Evolutionary conservation across 148 eudicot genomes (phyloP), one percentile per base, ranked within the genome.

Genomic region (Camellia granthamiana): DNA sequence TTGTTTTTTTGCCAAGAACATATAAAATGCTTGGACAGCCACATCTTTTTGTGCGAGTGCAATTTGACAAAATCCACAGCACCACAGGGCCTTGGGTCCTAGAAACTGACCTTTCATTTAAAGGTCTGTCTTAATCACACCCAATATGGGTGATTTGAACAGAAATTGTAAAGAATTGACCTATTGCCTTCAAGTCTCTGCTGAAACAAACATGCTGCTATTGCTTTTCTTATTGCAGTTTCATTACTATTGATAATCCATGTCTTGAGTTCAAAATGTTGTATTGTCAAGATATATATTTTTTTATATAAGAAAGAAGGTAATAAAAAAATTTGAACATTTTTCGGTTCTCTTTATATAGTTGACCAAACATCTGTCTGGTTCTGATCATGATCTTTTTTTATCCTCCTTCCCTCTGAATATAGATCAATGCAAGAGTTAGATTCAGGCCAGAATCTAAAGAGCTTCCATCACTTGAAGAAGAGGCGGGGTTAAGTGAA

Each of bases 401-500:
- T 78, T 6, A n/a, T 19, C 3, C 15, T 61, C 21, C 46, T 78
- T 47, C 79, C 68, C 19, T 46, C 70, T 72, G 79, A 43, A 14
- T 66, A 74, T 68, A 96, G 99, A 92, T 83, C 30, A 86, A 78
- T 78, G 78, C 89, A 83, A 90, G 88, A 80, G 87, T 89, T 56
- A 87, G 84, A 83, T 81, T 84, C 77, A 91, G 82, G 80, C 69
- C 90, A 72, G 90, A 91, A 74, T 80, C 88, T 47, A 89, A 85
- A 74, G 95, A 91, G 77, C 97, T 89, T 71, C 90, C 92, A 81
- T 90, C 92, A 69, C 91, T 87, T 69, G 99, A 92, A 81, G 93
- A 88, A 83, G 96, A 89, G 80, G 78, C 81, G 5, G 89, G 88
- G 63, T 78, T 85, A 78, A 84, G 78, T 81, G 91, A 87, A 81